Conservation (phyloP, 2,329 filamentous ascomycete genomes). For the Aspergillus tamarii region DNA sequence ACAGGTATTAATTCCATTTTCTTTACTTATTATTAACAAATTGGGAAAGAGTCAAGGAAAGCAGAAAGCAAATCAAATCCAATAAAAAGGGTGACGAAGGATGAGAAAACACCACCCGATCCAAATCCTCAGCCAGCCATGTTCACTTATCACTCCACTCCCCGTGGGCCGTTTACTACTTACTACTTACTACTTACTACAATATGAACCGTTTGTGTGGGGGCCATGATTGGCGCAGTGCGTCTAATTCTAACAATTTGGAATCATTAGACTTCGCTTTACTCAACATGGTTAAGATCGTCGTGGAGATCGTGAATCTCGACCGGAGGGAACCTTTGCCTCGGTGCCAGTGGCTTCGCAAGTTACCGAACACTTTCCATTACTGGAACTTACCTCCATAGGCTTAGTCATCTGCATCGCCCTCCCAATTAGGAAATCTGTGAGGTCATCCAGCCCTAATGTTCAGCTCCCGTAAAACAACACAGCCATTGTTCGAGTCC, state of each 20-base stretch:
- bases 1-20: not conserved
- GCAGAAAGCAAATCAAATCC: not conserved
- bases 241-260: slow-evolving; percentile 25
- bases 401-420: not conserved
- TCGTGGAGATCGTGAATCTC: slow-evolving; percentile 19
- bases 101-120: not conserved
- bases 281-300: slow-evolving; percentile 22
- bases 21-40: not conserved
- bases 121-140: slow-evolving; percentile 4
- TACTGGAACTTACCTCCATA: not conserved
- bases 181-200: not conserved
- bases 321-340: slow-evolving; percentile 8
- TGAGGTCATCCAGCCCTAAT: not conserved
- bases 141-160: slow-evolving; percentile 20
- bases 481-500: not conserved
- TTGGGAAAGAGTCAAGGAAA: not conserved
- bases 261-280: slow-evolving; percentile 27
- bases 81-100: not conserved
- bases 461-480: not conserved
- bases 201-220: slow-evolving; percentile 24
- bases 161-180: slow-evolving; percentile 27
- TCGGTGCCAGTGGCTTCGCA: slow-evolving; percentile 10
- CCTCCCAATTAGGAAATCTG: not conserved
- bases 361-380: not conserved
- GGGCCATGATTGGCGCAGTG: slow-evolving; percentile 25